Conservation (phyloP, 441 rosid genomes). For the Raphanus hybrid region DNA sequence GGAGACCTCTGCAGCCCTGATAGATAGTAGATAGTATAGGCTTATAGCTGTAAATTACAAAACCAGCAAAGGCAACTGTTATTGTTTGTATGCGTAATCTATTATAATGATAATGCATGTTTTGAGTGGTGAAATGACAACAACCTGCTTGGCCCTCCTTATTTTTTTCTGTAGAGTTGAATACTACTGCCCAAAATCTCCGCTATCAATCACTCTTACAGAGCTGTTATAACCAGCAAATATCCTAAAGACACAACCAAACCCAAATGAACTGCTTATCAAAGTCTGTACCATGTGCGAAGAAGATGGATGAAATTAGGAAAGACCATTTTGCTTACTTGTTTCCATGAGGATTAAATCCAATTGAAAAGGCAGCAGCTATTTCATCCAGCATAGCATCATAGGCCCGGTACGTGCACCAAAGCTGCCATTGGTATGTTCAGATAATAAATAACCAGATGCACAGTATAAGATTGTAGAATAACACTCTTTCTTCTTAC, state of each 20-base stretch:
- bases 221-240: conserved; percentile 93
- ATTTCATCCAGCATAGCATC: conserved; percentile 97
- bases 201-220: conserved; percentile 74
- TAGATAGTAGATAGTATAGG: too few relatives aligned
- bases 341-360: conserved; percentile 84
- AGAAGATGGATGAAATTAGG: neutral
- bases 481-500: neutral
- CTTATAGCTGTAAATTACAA: conserved; percentile 52
- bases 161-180: conserved; percentile 79
- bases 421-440: conserved; percentile 63
- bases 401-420: conserved; percentile 94
- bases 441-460: conserved; percentile 28
- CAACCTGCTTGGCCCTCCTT: conserved; percentile 94
- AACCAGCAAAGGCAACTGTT: conserved; percentile 19
- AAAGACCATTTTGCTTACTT: conserved; percentile 58
- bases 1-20: too few relatives aligned
- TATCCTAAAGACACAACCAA: conserved; percentile 55
- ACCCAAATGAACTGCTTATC: conserved; percentile 25
- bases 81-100: neutral
- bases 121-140: conserved; percentile 24
- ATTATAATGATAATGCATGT: neutral
- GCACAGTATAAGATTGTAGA: too few relatives aligned
- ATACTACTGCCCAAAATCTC: conserved; percentile 78
- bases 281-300: conserved; percentile 7
- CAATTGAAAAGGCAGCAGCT: conserved; percentile 85